phyloP scores from a whole-genome alignment of 768 basidiomycete species.

The Boletus rubroflammeus region DNA sequence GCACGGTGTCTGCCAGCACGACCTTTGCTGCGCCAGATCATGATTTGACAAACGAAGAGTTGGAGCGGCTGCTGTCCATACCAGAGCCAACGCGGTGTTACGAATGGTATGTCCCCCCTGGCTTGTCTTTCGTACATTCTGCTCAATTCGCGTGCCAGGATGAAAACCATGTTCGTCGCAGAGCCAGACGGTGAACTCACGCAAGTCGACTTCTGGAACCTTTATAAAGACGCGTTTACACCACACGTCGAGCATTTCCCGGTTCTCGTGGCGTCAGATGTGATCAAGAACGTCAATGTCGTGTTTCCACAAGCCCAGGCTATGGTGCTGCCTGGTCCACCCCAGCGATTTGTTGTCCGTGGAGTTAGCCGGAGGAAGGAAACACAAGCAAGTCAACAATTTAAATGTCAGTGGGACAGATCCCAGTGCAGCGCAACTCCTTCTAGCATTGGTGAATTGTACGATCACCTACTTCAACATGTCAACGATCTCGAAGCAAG shows the following conservation, averaged over 20 bases:
- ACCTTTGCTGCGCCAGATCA: slow-evolving; percentile 50
- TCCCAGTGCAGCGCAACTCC: slow-evolving; percentile 48
- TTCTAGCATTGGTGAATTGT: slow-evolving; percentile 61
- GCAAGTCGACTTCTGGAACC: slow-evolving; percentile 93
- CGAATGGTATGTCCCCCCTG: slow-evolving; percentile 57
- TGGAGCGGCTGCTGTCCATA: slow-evolving; percentile 52
- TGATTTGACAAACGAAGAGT: slow-evolving; percentile 68
- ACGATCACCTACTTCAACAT: slow-evolving; percentile 65
- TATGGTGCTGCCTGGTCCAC: slow-evolving; percentile 73
- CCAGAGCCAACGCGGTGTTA: slow-evolving; percentile 78
- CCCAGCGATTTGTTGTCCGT: slow-evolving; percentile 81
- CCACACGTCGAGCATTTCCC: slow-evolving; percentile 54
- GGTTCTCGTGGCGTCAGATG: slow-evolving; percentile 81
- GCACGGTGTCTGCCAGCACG: slow-evolving; percentile 54
- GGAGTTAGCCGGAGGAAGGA: slow-evolving; percentile 75
- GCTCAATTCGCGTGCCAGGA: slow-evolving; percentile 52
- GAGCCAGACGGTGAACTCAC: slow-evolving; percentile 78
- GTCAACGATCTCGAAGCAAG: slow-evolving; percentile 42
- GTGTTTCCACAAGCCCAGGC: slow-evolving; percentile 86
- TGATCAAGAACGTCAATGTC: slow-evolving; percentile 87
- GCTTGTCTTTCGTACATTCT: neutral
- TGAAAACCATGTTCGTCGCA: slow-evolving; percentile 82
- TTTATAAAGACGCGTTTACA: slow-evolving; percentile 82
- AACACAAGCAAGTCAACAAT: slow-evolving; percentile 52
- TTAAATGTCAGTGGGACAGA: slow-evolving; percentile 76